These are phyloP conservation scores for Backusella liffmaniae DNA, from an alignment of 192 early-diverging fungal genomes.

Conservation along the genomic window DNA sequence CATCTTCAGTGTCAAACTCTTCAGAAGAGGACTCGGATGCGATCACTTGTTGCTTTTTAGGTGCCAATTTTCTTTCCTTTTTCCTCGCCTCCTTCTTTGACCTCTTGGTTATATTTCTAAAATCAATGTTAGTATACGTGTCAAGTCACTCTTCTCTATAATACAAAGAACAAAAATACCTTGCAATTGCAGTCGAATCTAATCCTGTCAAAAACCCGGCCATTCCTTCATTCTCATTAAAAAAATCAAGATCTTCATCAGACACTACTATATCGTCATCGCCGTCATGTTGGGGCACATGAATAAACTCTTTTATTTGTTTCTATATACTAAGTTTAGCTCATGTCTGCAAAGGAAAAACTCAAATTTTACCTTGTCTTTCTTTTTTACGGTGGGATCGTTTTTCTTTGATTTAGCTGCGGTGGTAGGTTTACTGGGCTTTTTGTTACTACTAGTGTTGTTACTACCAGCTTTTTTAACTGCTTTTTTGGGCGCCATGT, in stretches of 20 bases:
- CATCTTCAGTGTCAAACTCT: conserved; percentile 46
- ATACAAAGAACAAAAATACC: conserved; percentile 37
- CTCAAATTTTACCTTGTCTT: background rate
- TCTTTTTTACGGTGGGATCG: background rate
- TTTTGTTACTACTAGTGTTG: background rate
- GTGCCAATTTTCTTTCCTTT: conserved; percentile 37
- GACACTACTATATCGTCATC: conserved; percentile 62
- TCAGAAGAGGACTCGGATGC: conserved; percentile 18
- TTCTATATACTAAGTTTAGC: background rate
- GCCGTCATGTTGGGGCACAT: conserved; percentile 38
- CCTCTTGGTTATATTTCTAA: conserved; percentile 11
- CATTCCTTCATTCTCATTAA: conserved; percentile 62
- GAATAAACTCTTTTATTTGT: conserved; percentile 22
- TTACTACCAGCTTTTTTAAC: background rate
- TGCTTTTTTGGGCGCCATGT: background rate
- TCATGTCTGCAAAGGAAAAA: background rate
- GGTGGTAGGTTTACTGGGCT: background rate
- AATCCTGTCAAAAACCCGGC: conserved; percentile 63
- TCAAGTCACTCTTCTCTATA: conserved; percentile 1
- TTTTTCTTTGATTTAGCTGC: background rate
- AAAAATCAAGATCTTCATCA: conserved; percentile 74
- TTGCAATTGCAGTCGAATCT: conserved; percentile 60
- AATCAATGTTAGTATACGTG: background rate
- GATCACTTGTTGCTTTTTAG: background rate
- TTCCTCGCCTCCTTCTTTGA: conserved; percentile 37